These are phyloP conservation scores for Margaritispora aquatica DNA, from an alignment of 495 filamentous ascomycete genomes.

Conservation along the genomic window DNA sequence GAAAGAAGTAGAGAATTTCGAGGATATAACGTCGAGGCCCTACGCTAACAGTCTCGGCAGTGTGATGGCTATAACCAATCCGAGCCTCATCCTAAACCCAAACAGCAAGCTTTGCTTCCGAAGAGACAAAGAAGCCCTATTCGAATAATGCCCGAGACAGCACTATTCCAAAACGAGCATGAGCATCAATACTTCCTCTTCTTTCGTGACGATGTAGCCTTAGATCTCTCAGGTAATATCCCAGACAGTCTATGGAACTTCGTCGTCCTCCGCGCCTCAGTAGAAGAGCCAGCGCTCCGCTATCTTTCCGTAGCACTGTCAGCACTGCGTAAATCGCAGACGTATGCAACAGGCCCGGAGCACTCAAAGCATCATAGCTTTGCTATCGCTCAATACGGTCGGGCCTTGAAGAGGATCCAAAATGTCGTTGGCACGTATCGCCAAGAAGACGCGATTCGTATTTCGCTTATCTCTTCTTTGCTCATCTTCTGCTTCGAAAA, in stretches of 20 bases:
- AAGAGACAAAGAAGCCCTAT: not conserved
- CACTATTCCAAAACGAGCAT: not conserved
- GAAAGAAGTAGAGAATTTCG: too few relatives aligned
- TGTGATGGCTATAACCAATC: conserved; percentile 44
- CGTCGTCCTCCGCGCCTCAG: conserved; percentile 48
- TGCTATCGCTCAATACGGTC: conserved; percentile 3
- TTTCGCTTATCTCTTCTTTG: conserved; percentile 4
- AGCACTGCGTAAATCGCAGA: conserved; percentile 34
- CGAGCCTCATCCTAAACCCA: not conserved
- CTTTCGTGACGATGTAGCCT: conserved; percentile 46
- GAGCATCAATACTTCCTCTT: conserved; percentile 45
- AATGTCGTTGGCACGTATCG: not conserved
- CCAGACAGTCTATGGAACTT: conserved; percentile 51
- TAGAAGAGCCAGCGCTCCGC: conserved; percentile 50
- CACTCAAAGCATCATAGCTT: not conserved
- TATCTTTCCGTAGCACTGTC: conserved; percentile 58
- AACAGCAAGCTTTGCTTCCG: not conserved
- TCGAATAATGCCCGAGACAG: not conserved
- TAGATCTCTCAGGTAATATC: conserved; percentile 52
- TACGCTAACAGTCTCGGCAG: not conserved
- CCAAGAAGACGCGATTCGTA: conserved; percentile 2
- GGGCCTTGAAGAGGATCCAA: conserved; percentile 4
- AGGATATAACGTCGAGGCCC: too few relatives aligned
- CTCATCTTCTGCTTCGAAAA: conserved; percentile 16
- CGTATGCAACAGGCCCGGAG: conserved; percentile 31